Evolutionary conservation across 805 yeast species (phyloP).

Genomic region (Hemisphaericaspora nanyangensis): DNA sequence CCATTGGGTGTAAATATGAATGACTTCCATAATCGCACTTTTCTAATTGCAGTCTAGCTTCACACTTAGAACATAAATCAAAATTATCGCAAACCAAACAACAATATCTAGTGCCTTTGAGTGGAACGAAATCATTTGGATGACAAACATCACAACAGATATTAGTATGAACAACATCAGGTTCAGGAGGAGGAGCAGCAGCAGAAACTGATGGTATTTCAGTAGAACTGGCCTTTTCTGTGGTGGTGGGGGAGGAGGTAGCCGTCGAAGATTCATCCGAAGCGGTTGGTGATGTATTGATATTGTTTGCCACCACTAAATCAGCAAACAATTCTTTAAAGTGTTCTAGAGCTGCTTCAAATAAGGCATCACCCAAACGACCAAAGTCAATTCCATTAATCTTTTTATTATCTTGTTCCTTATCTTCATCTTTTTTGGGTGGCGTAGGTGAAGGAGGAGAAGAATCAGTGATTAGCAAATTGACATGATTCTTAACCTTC

Average conservation of each 20-base stretch:
- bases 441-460: slow-evolving; percentile 5
- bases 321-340: slow-evolving; percentile 20
- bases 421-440: background rate
- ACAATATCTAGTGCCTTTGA: slow-evolving; percentile 45
- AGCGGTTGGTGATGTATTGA: slow-evolving; percentile 3
- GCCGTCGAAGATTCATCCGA: background rate
- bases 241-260: slow-evolving; percentile 1
- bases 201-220: background rate
- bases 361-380: slow-evolving; percentile 20
- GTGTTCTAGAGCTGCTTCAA: slow-evolving; percentile 27
- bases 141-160: slow-evolving; percentile 35
- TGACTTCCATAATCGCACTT: slow-evolving; percentile 17
- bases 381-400: slow-evolving; percentile 16
- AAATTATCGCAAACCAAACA: slow-evolving; percentile 51
- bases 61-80: slow-evolving; percentile 47
- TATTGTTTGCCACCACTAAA: slow-evolving; percentile 4
- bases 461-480: slow-evolving; percentile 25
- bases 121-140: slow-evolving; percentile 28
- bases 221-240: background rate
- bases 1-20: slow-evolving; percentile 24
- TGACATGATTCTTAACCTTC: slow-evolving; percentile 43
- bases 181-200: background rate
- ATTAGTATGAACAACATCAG: slow-evolving; percentile 17
- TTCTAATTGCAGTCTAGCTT: slow-evolving; percentile 12
- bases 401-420: slow-evolving; percentile 6